Percentiles rank a stretch among this genome's conserved stretches.
phyloP scores from a whole-genome alignment of 2,329 filamentous ascomycete species.

The Aureobasidium leucospermi region DNA sequence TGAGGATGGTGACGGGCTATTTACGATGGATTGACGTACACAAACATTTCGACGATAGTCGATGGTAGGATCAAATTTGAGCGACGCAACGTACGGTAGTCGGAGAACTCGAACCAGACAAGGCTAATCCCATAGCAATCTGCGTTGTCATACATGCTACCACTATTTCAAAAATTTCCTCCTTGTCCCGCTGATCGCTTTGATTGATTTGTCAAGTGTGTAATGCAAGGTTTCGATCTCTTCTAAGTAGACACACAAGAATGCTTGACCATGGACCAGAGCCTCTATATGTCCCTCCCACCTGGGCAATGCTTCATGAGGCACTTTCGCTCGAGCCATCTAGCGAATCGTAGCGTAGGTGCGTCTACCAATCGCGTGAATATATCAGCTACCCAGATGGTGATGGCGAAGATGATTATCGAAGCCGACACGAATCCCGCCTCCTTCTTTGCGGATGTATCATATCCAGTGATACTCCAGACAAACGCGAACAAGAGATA shows the following conservation, averaged over 20 bases:
- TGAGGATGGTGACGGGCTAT: background rate
- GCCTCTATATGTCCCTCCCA: background rate
- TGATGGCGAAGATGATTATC: conserved; percentile 49
- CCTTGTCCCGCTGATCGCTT: too few relatives aligned
- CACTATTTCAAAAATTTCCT: too few relatives aligned
- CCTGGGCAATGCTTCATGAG: background rate
- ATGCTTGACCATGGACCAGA: background rate
- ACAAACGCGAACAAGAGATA: conserved; percentile 47
- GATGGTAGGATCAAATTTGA: too few relatives aligned
- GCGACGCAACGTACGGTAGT: too few relatives aligned
- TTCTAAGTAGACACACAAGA: too few relatives aligned
- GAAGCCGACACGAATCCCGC: conserved; percentile 49
- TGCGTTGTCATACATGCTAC: too few relatives aligned
- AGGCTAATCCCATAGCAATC: too few relatives aligned
- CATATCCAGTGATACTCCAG: conserved; percentile 41
- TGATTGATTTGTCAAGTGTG: too few relatives aligned
- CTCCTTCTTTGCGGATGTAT: conserved; percentile 39
- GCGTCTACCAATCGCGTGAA: conserved; percentile 51
- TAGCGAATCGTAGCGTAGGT: conserved; percentile 49
- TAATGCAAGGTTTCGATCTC: too few relatives aligned
- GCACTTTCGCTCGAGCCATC: conserved; percentile 42
- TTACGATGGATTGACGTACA: too few relatives aligned
- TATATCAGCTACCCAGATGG: conserved; percentile 49
- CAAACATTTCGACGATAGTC: too few relatives aligned
- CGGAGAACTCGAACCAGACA: too few relatives aligned